A percentile compares a stretch with the other conserved stretches of the same genome.
Conservation (phyloP, 2,329 filamentous ascomycete species). For the Allantophomopsis cytisporea region DNA sequence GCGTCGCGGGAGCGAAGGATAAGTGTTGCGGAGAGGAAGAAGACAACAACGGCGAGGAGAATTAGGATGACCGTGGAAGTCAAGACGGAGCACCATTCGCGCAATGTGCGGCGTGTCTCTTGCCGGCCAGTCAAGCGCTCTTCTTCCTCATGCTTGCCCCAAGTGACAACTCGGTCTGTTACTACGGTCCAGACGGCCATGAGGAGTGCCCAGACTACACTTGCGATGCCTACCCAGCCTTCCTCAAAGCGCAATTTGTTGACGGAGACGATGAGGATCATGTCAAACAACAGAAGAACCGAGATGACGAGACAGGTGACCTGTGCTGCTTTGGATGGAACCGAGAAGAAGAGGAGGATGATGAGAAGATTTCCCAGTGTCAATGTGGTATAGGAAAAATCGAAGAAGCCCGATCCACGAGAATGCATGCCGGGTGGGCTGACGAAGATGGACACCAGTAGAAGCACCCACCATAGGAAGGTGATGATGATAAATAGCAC, state of each 20-base stretch:
- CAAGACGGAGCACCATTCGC: slow-evolving; percentile 75
- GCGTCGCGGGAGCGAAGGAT: slow-evolving; percentile 71
- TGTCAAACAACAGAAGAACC: slow-evolving; percentile 54
- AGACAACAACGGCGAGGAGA: slow-evolving; percentile 50
- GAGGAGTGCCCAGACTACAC: slow-evolving; percentile 69
- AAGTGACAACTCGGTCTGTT: slow-evolving; percentile 71
- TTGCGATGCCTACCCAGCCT: slow-evolving; percentile 80
- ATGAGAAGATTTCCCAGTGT: slow-evolving; percentile 64
- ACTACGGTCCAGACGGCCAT: slow-evolving; percentile 69
- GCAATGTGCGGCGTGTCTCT: slow-evolving; percentile 69
- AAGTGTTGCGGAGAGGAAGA: slow-evolving; percentile 70
- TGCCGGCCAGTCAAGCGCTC: slow-evolving; percentile 79
- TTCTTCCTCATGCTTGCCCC: slow-evolving; percentile 89
- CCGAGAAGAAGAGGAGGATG: slow-evolving; percentile 73
- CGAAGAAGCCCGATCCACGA: slow-evolving; percentile 83
- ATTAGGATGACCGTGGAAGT: slow-evolving; percentile 59
- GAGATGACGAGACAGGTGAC: slow-evolving; percentile 58
- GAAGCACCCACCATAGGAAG: slow-evolving; percentile 84
- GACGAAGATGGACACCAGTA: slow-evolving; percentile 83
- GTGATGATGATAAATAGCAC: slow-evolving; percentile 61
- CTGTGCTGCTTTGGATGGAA: slow-evolving; percentile 68
- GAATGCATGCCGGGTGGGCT: slow-evolving; percentile 78
- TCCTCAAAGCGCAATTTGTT: slow-evolving; percentile 67
- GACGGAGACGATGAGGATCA: slow-evolving; percentile 68
- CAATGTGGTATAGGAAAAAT: slow-evolving; percentile 72